Percentiles rank a stretch among this genome's conserved stretches.
Evolutionary conservation across 768 basidiomycete genomes (phyloP).

Genomic region (Psilocybe cyanescens): DNA sequence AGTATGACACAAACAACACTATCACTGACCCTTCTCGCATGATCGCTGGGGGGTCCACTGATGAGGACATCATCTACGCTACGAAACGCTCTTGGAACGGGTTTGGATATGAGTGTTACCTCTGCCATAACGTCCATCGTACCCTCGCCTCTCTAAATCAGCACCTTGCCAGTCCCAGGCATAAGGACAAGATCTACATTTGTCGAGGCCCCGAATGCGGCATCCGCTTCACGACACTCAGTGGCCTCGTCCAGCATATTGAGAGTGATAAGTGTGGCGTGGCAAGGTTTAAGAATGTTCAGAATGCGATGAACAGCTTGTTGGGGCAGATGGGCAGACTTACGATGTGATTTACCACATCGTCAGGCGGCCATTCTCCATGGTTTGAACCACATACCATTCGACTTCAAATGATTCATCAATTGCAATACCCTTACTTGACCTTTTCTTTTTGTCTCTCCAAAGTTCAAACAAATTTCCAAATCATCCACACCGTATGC

Average conservation of each 20-base stretch:
- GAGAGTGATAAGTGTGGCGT: constrained; percentile 68
- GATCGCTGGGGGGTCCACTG: constrained; percentile 35
- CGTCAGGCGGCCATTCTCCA: no score
- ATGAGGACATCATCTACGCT: constrained; percentile 31
- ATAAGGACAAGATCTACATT: constrained; percentile 53
- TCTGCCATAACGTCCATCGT: constrained; percentile 52
- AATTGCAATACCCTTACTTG: no score
- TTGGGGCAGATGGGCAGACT: constrained; percentile 24
- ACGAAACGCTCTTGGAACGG: constrained; percentile 47
- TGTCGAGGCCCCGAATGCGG: constrained; percentile 56
- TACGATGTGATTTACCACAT: constrained; percentile 3
- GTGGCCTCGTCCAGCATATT: constrained; percentile 65
- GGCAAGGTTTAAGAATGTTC: constrained; percentile 45
- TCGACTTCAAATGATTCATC: no score
- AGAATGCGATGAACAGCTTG: constrained; percentile 24
- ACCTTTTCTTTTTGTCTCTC: no score
- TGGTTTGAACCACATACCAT: no score
- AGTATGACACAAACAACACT: constrained; percentile 46
- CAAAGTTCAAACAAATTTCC: no score
- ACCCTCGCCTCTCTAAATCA: constrained; percentile 54
- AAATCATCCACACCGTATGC: no score
- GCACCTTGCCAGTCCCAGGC: constrained; percentile 67
- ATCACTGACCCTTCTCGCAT: constrained; percentile 63
- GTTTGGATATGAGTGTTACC: constrained; percentile 59
- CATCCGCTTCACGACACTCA: constrained; percentile 50